Evolutionary conservation across 2,329 filamentous ascomycete genomes (phyloP).

Genomic region (Aureobasidium vineae): DNA sequence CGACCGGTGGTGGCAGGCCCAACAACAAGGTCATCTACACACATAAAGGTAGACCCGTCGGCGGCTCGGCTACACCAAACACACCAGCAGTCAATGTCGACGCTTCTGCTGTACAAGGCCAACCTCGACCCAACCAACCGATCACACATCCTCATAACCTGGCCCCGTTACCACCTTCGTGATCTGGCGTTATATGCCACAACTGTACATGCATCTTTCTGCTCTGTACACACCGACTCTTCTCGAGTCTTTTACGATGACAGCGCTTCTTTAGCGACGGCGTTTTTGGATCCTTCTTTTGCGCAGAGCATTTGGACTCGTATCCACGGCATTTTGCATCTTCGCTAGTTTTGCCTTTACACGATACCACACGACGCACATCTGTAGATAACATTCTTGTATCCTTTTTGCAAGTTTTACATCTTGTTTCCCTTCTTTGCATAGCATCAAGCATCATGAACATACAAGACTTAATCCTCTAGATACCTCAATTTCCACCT

Average conservation of each 20-base stretch:
- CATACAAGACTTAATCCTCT: background rate
- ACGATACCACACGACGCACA: conserved; percentile 12
- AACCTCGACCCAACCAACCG: background rate
- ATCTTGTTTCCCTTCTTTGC: background rate
- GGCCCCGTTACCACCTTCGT: background rate
- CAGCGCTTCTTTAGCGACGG: conserved; percentile 10
- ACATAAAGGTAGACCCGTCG: conserved; percentile 6
- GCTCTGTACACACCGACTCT: background rate
- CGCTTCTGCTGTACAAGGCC: background rate
- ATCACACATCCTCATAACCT: background rate
- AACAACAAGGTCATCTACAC: conserved; percentile 18
- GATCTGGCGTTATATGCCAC: background rate
- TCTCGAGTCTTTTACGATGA: background rate
- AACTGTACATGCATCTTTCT: background rate
- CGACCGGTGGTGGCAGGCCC: conserved; percentile 7
- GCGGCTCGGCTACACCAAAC: background rate
- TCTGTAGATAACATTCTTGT: background rate
- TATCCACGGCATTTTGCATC: background rate
- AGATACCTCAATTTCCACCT: too few species aligned
- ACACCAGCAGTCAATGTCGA: background rate
- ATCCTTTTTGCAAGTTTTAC: background rate
- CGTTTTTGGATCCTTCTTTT: background rate
- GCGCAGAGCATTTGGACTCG: background rate
- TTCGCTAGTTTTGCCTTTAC: background rate
- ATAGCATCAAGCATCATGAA: background rate